phyloP scores from a whole-genome alignment of 2,329 filamentous ascomycete genomes.

The Colletotrichum abscissum region DNA sequence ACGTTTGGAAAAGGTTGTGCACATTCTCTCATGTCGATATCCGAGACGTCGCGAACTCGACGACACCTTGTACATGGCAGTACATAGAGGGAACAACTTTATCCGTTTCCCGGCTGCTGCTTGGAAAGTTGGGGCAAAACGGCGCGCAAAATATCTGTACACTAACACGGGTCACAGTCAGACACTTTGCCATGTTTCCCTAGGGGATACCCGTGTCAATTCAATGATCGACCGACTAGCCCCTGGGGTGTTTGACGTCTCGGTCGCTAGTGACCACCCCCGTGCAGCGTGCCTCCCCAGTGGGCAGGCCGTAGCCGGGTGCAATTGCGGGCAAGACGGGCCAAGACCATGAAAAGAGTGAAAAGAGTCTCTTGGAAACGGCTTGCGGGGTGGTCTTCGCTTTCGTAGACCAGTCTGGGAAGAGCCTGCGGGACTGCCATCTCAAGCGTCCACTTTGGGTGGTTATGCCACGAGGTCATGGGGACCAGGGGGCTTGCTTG shows the following conservation, averaged over 20 bases:
- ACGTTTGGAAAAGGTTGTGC: constrained; percentile 1
- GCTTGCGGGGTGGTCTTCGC: constrained; percentile 11
- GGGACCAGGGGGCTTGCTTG: constrained; percentile 9
- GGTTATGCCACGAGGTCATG: constrained; percentile 16
- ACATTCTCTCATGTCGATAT: constrained; percentile 11
- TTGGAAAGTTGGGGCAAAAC: neutral
- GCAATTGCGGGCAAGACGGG: neutral
- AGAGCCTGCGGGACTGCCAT: constrained; percentile 19
- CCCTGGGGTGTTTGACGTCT: constrained; percentile 26
- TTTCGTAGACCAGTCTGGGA: constrained; percentile 11
- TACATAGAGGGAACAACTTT: neutral
- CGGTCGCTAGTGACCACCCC: neutral
- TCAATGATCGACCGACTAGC: constrained; percentile 14
- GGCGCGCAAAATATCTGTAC: neutral
- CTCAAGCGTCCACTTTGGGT: constrained; percentile 12
- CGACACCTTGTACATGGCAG: neutral
- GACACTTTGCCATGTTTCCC: neutral
- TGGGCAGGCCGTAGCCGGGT: neutral
- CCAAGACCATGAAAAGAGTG: neutral
- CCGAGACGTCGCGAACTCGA: constrained; percentile 15
- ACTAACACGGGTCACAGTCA: neutral
- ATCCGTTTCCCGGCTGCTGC: constrained; percentile 1
- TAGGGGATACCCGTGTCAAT: constrained; percentile 19
- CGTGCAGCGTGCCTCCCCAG: too few species aligned
- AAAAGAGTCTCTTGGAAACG: neutral